phyloP scores from a whole-genome alignment of 345 rosid genomes.

The Raphanus raphanistrum region DNA sequence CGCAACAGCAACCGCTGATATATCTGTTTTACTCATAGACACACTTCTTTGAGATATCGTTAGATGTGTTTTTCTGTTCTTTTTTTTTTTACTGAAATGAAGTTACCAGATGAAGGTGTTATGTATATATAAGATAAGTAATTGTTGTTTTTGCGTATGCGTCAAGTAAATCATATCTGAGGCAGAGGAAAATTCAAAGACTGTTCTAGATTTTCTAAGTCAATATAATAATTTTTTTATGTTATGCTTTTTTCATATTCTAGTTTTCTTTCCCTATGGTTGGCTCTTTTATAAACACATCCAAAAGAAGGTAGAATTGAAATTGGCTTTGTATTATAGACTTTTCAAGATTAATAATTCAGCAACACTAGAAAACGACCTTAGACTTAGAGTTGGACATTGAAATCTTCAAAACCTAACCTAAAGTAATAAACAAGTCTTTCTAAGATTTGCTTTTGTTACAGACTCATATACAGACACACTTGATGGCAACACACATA shows the following conservation, averaged over 20 bases:
- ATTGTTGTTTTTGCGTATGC: background rate
- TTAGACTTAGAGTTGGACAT: conserved; percentile 19
- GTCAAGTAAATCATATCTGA: background rate
- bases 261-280: background rate
- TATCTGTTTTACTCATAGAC: conserved; percentile 22
- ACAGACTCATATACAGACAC: background rate
- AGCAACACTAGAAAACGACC: conserved; percentile 5
- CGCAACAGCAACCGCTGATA: conserved; percentile 19
- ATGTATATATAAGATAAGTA: background rate
- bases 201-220: conserved; percentile 2
- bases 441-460: background rate
- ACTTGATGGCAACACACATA: background rate
- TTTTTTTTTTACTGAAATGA: background rate
- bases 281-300: conserved; percentile 8
- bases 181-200: conserved; percentile 12
- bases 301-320: conserved; percentile 15
- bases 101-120: conserved; percentile 1
- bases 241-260: background rate
- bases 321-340: conserved; percentile 28
- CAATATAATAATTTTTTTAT: background rate
- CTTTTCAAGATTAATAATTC: conserved; percentile 24
- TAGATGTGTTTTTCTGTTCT: background rate
- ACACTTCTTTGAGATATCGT: background rate
- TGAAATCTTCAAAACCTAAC: background rate
- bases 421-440: conserved; percentile 1